phyloP scores from a whole-genome alignment of 2,329 filamentous ascomycete species.

The Clarireedia homoeocarpa region DNA sequence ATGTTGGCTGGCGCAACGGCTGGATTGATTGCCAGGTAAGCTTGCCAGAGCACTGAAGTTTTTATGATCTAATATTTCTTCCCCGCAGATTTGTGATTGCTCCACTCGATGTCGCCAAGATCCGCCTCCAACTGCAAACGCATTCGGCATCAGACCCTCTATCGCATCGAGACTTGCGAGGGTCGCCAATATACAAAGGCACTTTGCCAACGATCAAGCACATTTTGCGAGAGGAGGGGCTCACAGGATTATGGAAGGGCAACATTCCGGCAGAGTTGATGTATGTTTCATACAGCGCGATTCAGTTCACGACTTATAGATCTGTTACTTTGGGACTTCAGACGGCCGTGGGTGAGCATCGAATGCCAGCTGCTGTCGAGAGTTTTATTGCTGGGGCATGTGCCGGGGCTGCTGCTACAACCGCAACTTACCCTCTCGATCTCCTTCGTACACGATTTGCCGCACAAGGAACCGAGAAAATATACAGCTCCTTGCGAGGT shows the following conservation, averaged over 20 bases:
- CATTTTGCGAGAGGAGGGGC: conserved; percentile 73
- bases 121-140: conserved; percentile 88
- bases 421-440: conserved; percentile 84
- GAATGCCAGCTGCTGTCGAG: conserved; percentile 59
- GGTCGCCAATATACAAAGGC: conserved; percentile 59
- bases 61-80: conserved; percentile 3
- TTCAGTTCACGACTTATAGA: conserved; percentile 87
- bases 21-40: conserved; percentile 77
- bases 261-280: conserved; percentile 93
- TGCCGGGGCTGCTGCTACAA: conserved; percentile 76
- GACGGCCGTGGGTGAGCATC: conserved; percentile 29
- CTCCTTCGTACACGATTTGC: conserved; percentile 90
- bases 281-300: conserved; percentile 83
- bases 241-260: conserved; percentile 91
- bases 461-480: conserved; percentile 73
- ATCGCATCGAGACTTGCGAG: conserved; percentile 40
- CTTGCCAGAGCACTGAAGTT: neutral
- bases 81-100: conserved; percentile 73
- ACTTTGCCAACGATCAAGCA: conserved; percentile 66
- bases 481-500: conserved; percentile 66
- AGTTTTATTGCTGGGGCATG: conserved; percentile 77
- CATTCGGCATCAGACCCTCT: conserved; percentile 68
- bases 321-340: conserved; percentile 59
- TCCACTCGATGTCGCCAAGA: conserved; percentile 95
- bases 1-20: conserved; percentile 61